A percentile compares a stretch with the other conserved stretches of the same genome.
Conservation (phyloP, 192 early-diverging fungal genomes). For the Haplosporangium gracile region DNA sequence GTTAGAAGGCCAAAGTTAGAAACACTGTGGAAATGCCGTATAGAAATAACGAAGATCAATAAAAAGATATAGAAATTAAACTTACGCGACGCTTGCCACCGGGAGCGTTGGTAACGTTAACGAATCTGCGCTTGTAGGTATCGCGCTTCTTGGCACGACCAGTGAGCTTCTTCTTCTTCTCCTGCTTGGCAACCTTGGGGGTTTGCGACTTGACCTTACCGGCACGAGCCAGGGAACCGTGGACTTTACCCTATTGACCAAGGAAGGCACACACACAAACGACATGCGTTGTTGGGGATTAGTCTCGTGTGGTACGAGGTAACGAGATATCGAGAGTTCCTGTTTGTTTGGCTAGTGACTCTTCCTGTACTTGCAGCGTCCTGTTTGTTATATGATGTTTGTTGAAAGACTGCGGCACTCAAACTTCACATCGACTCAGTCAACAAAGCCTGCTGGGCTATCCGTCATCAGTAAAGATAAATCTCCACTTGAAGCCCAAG, state of each 20-base stretch:
- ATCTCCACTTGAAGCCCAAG: not conserved
- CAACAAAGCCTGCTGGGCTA: not conserved
- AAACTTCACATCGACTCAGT: not conserved
- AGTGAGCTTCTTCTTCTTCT: constrained; percentile 94
- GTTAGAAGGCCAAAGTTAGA: not conserved
- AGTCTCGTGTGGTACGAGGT: not conserved
- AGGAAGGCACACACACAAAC: constrained; percentile 58
- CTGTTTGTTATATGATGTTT: not conserved
- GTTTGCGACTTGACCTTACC: constrained; percentile 99
- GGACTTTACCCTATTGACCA: constrained; percentile 94
- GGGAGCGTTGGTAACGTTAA: constrained; percentile 89
- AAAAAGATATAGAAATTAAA: not conserved
- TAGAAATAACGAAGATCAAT: not conserved
- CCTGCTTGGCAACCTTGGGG: constrained; percentile 97
- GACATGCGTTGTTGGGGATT: not conserved
- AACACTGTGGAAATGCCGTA: not conserved
- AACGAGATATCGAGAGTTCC: not conserved
- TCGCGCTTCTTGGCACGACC: constrained; percentile 97
- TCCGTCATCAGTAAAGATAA: not conserved
- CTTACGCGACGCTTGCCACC: constrained; percentile 93
- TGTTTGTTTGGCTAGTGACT: not conserved
- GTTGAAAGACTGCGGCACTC: not conserved
- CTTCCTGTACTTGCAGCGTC: not conserved
- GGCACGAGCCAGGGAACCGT: constrained; percentile 99
- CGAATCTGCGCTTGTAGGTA: constrained; percentile 97